phyloP scores from a whole-genome alignment of 768 basidiomycete genomes.

The Suillus occidentalis region DNA sequence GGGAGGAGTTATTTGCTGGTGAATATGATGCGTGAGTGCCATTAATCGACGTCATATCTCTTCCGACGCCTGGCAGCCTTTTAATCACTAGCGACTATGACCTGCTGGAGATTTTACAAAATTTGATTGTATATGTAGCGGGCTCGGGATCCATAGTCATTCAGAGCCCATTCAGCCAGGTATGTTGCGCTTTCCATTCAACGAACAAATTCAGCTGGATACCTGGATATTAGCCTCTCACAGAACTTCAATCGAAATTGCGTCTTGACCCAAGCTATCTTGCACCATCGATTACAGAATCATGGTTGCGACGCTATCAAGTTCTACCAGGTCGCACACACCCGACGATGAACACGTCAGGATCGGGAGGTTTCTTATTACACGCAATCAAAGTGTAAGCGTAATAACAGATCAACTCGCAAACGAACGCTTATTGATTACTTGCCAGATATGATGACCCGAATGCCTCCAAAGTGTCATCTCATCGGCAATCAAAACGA shows the following conservation, averaged over 20 bases:
- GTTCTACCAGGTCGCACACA: slow-evolving; percentile 96
- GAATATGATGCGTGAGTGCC: slow-evolving; percentile 78
- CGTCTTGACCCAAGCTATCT: slow-evolving; percentile 68
- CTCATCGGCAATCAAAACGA: slow-evolving; percentile 45
- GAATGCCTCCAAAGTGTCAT: slow-evolving; percentile 51
- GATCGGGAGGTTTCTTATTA: slow-evolving; percentile 85
- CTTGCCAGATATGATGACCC: slow-evolving; percentile 64
- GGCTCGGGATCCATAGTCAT: slow-evolving; percentile 88
- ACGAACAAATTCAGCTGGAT: slow-evolving; percentile 11
- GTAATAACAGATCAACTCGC: slow-evolving; percentile 2
- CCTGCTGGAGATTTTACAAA: slow-evolving; percentile 75
- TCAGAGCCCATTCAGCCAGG: slow-evolving; percentile 81
- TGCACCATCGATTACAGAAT: slow-evolving; percentile 78
- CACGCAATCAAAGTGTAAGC: slow-evolving; percentile 83
- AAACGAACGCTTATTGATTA: neutral
- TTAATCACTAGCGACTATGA: slow-evolving; percentile 85
- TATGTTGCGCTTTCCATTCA: slow-evolving; percentile 29
- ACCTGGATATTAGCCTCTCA: slow-evolving; percentile 53
- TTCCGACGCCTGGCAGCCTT: slow-evolving; percentile 46
- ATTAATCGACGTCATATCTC: slow-evolving; percentile 6
- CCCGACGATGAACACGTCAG: slow-evolving; percentile 89
- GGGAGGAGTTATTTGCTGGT: slow-evolving; percentile 82
- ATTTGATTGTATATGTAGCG: slow-evolving; percentile 70
- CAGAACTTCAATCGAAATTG: slow-evolving; percentile 72
- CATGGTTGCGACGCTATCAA: slow-evolving; percentile 89